Evolutionary conservation across 768 basidiomycete genomes (phyloP), one percentile per base, ranked within the genome.

Genomic region (Coprinopsis strossmayeri): DNA sequence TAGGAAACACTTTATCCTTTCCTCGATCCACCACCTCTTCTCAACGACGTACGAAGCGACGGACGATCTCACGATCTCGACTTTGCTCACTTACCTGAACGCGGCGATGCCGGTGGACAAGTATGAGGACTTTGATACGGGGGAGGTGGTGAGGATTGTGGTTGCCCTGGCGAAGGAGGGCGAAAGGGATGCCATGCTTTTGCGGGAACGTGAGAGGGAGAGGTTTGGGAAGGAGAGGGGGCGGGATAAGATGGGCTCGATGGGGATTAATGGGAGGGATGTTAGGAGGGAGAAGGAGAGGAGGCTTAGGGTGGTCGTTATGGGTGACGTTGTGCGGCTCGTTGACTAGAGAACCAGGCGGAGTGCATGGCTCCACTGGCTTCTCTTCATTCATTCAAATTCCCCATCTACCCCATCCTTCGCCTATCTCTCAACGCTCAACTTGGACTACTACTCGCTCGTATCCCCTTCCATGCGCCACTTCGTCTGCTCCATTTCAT

Each of bases 121-220:
- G 64, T 79, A 87, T 59, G 86, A 88, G 66, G 86, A 89, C 54
- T 89, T 86, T 53, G 86, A 89, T 62, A 86, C 84, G 11, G 72
- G 73, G 1, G 87, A 89, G 64, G 84, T 89, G 15, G 73, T 73
- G 4, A 69, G 70, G 41, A 72, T 71, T 2, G 74, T 74, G 12
- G 74, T 67, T 1, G 55, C 61, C 11, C 55, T 80, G 42, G 68
- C 73, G 32, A 78, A 76, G 24, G 66, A 67, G 49, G 76, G 77
- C n/a, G n/a, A n/a, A 0, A 63, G 70, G 32, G 64, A 81, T 5
- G 55, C n/a, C n/a, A n/a, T 70, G 23, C 69, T 79, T 39, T 75
- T 79, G 58, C 80, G 79, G 3, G 80, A 82, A 57, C 57, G 69
- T 32, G 30, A 7, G 30, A 58, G 69, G 30, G n/a, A n/a, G n/a